Evolutionary conservation across 768 basidiomycete genomes (phyloP), one percentile per base, ranked within the genome.

Genomic region (Suillus alpinus): DNA sequence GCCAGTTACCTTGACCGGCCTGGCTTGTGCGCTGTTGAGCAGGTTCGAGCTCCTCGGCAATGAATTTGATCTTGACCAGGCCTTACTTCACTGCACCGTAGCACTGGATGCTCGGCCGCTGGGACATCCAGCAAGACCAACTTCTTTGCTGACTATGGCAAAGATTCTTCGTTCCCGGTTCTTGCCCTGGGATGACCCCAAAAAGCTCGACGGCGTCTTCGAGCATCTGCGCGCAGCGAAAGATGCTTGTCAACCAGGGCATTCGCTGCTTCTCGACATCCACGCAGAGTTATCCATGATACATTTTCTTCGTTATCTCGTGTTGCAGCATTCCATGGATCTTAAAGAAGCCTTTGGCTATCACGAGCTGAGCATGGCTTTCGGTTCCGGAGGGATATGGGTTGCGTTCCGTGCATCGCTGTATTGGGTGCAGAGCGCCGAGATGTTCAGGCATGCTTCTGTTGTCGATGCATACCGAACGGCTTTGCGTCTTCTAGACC

Each of bases 21-120:
- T 73, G 20, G 63, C 66, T 4, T 65, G 65, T 31, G 62, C 61
- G 39, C 68, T 73, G 23, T 50, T 72, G 7, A 59, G 66, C 16
- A 70, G 70, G 36, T 73, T 71, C 29, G 63, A 65, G 16, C 66
- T 68, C 39, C 53, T 41, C 0, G 71, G 71, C 0, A 52, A 73
- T 50, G 72, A 72, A 60, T 59, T 65, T 29, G 72, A 73, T 47
- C 65, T 73, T 29, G 69, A 73, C 9, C 64, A 65, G 47, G 72
- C 71, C 7, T 43, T 57, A 18, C 23, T 69, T 20, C 57, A 65
- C 51, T 72, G 69, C 52, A 56, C 44, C 51, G 39, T 55, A 16
- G 61, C 60, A 26, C 43, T 65, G 50, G 62, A 44, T 32, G 52
- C 43, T 41, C 47, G 47, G 4, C 0, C 41, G 36, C 32, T 44